Percentiles rank a stretch among this genome's conserved stretches.
Conservation (phyloP, 2,329 filamentous ascomycete species). For the Penicillium griseofulvum region DNA sequence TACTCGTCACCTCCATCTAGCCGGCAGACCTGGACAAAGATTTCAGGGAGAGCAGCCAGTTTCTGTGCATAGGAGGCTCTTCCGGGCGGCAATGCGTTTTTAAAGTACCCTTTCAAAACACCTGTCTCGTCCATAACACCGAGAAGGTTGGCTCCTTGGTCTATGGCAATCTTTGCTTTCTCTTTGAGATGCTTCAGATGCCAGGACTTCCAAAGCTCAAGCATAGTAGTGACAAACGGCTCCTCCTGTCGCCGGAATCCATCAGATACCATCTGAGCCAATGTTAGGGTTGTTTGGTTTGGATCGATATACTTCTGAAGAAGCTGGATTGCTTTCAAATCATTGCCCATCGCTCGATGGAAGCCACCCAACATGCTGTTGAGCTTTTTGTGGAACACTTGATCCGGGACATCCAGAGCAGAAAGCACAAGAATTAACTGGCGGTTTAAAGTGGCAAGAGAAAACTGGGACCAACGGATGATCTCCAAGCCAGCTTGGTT, state of each 20-base stretch:
- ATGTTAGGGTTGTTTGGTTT: conserved; percentile 71
- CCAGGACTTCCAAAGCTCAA: conserved; percentile 85
- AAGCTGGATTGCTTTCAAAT: conserved; percentile 62
- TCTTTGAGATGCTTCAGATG: conserved; percentile 87
- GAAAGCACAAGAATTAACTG: conserved; percentile 87
- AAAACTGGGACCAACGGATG: conserved; percentile 73
- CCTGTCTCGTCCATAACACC: conserved; percentile 85
- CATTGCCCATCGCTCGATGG: conserved; percentile 66
- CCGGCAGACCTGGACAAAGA: conserved; percentile 79
- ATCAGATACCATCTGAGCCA: conserved; percentile 73
- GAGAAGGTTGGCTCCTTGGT: conserved; percentile 80
- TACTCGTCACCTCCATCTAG: conserved; percentile 55
- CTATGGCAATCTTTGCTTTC: conserved; percentile 80
- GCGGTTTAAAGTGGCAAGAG: conserved; percentile 78
- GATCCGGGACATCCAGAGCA: conserved; percentile 67
- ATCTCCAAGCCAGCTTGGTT: conserved; percentile 74
- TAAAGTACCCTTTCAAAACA: conserved; percentile 68
- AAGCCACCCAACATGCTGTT: conserved; percentile 66
- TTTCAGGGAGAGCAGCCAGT: conserved; percentile 66
- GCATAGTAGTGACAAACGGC: conserved; percentile 75
- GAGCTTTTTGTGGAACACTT: conserved; percentile 67
- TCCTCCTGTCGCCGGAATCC: conserved; percentile 75
- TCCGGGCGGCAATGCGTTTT: conserved; percentile 41
- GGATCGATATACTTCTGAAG: conserved; percentile 77
- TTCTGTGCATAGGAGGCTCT: conserved; percentile 42